Evolutionary conservation across 257 asterid genomes (phyloP).

Genomic region (Paulownia fortunei): DNA sequence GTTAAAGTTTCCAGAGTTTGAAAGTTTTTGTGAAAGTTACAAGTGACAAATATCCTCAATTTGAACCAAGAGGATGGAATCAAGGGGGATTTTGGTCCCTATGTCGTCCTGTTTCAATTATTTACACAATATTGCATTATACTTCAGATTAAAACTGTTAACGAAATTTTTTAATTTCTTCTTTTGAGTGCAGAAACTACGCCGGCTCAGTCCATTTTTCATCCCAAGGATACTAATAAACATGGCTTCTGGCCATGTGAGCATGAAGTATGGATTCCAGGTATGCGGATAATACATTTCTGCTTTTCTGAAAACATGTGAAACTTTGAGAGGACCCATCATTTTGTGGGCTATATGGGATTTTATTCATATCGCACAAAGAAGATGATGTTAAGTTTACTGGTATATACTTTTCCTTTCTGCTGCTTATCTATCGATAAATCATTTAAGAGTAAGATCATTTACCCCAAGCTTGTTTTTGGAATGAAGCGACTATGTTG

Average conservation of each 20-base stretch:
- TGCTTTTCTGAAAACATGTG: slow-evolving; percentile 1
- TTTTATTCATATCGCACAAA: not conserved
- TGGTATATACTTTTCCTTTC: not conserved
- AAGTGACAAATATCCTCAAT: slow-evolving; percentile 22
- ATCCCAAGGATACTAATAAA: slow-evolving; percentile 93
- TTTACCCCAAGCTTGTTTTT: not conserved
- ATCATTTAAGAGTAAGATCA: not conserved
- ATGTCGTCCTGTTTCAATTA: slow-evolving; percentile 14
- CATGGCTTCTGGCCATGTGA: slow-evolving; percentile 99
- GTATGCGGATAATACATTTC: slow-evolving; percentile 40
- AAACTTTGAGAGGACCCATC: not conserved
- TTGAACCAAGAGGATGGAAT: not conserved
- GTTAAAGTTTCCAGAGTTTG: not conserved
- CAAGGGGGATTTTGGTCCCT: not conserved
- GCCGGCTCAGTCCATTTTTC: slow-evolving; percentile 95
- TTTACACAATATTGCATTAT: not conserved
- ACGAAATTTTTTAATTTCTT: not conserved
- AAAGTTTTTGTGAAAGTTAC: not conserved
- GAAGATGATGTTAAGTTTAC: not conserved
- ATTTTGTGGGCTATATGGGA: not conserved
- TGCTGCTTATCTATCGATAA: slow-evolving; percentile 1
- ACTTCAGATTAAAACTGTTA: not conserved
- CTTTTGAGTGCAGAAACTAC: slow-evolving; percentile 63
- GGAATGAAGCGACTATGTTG: not conserved
- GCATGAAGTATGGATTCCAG: slow-evolving; percentile 97